Evolutionary conservation across 2,329 filamentous ascomycete genomes (phyloP).

Genomic region (Xylaria sp.): DNA sequence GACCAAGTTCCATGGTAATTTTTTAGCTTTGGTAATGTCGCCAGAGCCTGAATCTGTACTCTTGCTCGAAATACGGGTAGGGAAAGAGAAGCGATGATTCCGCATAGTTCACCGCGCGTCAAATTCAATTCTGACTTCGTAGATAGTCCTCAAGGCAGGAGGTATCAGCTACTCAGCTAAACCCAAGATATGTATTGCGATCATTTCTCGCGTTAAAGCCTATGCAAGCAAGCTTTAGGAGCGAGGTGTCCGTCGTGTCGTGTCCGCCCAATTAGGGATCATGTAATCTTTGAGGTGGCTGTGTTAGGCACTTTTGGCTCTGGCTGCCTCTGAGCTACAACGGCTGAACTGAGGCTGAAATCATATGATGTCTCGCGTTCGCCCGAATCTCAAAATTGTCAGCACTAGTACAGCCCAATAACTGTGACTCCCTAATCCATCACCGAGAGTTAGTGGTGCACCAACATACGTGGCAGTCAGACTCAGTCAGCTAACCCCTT

Average conservation of each 20-base stretch:
- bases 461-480: not conserved
- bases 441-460: not conserved
- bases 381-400: not conserved
- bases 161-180: not conserved
- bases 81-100: conserved; percentile 3
- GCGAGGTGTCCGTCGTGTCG: not conserved
- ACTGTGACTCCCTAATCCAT: not conserved
- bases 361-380: not conserved
- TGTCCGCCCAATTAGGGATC: not conserved
- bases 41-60: not conserved
- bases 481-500: not conserved
- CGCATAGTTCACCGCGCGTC: not conserved
- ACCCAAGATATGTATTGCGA: not conserved
- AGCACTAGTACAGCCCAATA: not conserved
- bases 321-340: not conserved
- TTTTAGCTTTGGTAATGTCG: conserved; percentile 16
- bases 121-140: not conserved
- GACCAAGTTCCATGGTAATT: conserved; percentile 15
- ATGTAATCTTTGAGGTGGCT: conserved; percentile 1
- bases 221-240: not conserved
- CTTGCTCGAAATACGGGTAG: not conserved
- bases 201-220: not conserved
- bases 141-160: not conserved
- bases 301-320: conserved; percentile 4
- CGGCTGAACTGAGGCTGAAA: conserved; percentile 11